A percentile compares a stretch with the other conserved stretches of the same genome.
These are phyloP conservation scores for Aspergillus asperescens DNA, from an alignment of 495 filamentous ascomycete genomes.

Conservation along the genomic window DNA sequence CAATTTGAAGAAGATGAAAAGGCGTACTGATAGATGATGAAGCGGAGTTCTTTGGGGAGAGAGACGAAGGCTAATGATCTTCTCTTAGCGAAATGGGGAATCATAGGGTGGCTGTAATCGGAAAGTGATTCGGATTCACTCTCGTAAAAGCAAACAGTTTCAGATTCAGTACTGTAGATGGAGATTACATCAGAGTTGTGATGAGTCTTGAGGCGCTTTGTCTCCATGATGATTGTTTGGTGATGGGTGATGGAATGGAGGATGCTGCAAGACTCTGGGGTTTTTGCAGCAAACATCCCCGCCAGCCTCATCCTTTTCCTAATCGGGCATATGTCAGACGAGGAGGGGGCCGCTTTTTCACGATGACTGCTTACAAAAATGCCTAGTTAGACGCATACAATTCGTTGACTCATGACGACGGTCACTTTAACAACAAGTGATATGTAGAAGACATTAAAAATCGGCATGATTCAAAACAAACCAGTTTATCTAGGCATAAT, in stretches of 20 bases:
- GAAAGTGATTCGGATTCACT: not conserved
- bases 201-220: not conserved
- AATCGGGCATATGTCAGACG: too few relatives aligned
- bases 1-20: not conserved
- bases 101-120: not conserved
- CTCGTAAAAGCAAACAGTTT: not conserved
- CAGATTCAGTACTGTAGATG: not conserved
- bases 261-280: not conserved
- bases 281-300: not conserved
- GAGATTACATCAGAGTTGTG: not conserved
- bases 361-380: too few relatives aligned
- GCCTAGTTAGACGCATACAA: too few relatives aligned
- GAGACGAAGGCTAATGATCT: not conserved
- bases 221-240: not conserved
- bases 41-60: not conserved
- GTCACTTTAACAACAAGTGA: too few relatives aligned
- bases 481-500: too few relatives aligned
- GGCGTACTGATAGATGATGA: constrained; percentile 1
- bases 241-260: not conserved
- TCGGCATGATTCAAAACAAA: too few relatives aligned
- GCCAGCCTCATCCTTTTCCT: not conserved
- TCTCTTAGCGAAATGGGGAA: not conserved
- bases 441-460: too few relatives aligned
- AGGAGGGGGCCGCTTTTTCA: too few relatives aligned
- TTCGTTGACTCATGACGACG: too few relatives aligned